phyloP scores from a whole-genome alignment of 179 eudicot genomes.

The Beta corolliflora region DNA sequence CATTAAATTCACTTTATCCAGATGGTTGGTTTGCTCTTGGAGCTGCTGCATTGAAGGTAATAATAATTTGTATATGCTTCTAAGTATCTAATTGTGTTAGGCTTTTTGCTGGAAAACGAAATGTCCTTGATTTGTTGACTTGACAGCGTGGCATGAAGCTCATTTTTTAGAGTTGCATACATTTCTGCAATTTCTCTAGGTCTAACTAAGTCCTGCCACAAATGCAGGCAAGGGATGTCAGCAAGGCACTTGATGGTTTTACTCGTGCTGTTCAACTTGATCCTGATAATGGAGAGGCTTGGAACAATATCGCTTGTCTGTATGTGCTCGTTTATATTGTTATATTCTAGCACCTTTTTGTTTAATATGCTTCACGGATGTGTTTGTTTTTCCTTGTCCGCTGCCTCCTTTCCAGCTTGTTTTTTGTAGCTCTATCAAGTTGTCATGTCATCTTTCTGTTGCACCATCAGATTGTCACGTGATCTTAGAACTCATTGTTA shows the following conservation, averaged over 20 bases:
- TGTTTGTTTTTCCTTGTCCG: slow-evolving; percentile 4
- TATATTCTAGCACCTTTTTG: not conserved
- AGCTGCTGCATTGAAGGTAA: slow-evolving; percentile 90
- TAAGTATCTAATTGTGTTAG: not conserved
- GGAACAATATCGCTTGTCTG: slow-evolving; percentile 97
- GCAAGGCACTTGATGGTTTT: slow-evolving; percentile 83
- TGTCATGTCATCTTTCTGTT: not conserved
- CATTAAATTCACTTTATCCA: slow-evolving; percentile 81
- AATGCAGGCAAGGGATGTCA: slow-evolving; percentile 78
- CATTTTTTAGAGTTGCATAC: not conserved
- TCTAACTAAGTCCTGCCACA: not conserved
- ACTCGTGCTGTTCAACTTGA: slow-evolving; percentile 94
- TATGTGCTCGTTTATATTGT: slow-evolving; percentile 40
- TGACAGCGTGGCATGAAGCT: not conserved
- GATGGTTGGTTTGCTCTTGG: slow-evolving; percentile 99
- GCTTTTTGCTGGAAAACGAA: not conserved
- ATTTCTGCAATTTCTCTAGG: not conserved
- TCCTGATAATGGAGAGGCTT: slow-evolving; percentile 97
- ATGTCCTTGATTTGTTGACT: not conserved
- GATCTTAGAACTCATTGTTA: not conserved
- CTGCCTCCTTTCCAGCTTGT: slow-evolving; percentile 11
- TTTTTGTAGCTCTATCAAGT: not conserved
- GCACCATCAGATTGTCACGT: not conserved
- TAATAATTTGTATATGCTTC: slow-evolving; percentile 18
- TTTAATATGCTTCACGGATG: not conserved